Evolutionary conservation across 306 rosid species (phyloP).

Genomic region (Begonia peltatifolia): DNA sequence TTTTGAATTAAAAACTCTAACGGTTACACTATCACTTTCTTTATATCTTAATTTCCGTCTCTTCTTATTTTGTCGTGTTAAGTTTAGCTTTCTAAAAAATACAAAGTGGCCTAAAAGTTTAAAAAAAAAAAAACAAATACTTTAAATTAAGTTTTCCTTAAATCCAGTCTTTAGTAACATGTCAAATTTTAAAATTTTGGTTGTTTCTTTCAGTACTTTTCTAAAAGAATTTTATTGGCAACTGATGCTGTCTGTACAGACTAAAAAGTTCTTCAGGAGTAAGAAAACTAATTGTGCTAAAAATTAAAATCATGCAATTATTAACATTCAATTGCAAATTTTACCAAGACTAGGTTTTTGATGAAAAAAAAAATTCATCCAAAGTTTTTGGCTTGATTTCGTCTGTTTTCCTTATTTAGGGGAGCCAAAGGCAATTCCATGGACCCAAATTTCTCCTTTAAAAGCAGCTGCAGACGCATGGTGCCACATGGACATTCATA

Average conservation of each 20-base stretch:
- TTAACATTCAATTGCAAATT: background rate
- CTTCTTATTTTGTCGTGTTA: too few species aligned
- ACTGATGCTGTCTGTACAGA: background rate
- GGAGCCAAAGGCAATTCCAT: slow-evolving; percentile 95
- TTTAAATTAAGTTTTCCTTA: too few species aligned
- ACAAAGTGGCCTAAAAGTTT: too few species aligned
- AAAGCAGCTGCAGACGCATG: slow-evolving; percentile 97
- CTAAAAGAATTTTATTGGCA: background rate
- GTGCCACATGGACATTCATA: slow-evolving; percentile 75
- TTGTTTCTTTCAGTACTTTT: too few species aligned
- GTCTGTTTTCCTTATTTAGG: slow-evolving; percentile 38
- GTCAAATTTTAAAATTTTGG: too few species aligned
- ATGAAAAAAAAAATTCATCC: background rate
- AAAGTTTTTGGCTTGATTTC: slow-evolving; percentile 10
- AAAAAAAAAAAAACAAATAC: too few species aligned
- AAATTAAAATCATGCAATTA: too few species aligned
- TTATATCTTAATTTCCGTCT: too few species aligned
- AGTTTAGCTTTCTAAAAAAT: too few species aligned
- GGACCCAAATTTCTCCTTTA: slow-evolving; percentile 74
- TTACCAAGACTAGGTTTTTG: background rate
- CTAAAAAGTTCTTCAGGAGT: background rate
- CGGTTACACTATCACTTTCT: too few species aligned
- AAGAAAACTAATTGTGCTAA: background rate
- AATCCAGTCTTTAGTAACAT: too few species aligned
- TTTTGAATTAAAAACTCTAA: too few species aligned